Base-by-base conservation (phyloP, 305 asterid genomes). In the Euphrasia arctica region DNA sequence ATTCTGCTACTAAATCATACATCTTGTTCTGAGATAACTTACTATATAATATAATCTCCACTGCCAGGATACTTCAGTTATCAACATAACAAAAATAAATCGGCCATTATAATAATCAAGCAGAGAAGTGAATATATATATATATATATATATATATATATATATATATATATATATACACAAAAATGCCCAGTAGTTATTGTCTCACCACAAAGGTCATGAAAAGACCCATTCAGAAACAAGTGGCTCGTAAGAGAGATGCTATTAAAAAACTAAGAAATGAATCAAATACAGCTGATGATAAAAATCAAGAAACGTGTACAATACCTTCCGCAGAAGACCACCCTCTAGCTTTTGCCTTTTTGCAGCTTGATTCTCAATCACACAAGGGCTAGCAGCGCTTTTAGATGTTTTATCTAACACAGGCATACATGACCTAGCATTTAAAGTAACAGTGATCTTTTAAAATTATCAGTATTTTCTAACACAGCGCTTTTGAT, bases 291-390 rank as follows among this genome's bases (percentile, higher is more conserved):
- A 34, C n/a, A 49, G 25, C 15, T 36, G 5, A 58, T 29, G 27
- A 27, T 27, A 58, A 54, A 32, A 5, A 25, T n/a, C 58, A 49
- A 64, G 9, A 64, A 29, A 42, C 54, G 39, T 18, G 62, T 42
- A 36, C 0, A 36, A 43, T 39, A 93, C 99, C 97, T 93, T 93
- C 70, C 74, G 69, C 60, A 78, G 78, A 72, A 80, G 95, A 77
- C 99, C 99, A 63, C 92, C 87, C 49, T 88, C 99, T 65, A 93
- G 97, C 81, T 93, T 93, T 76, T 90, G 97, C 62, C 99, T 88
- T 83, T 93, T 93, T 54, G 95, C 82, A 74, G 97, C 93, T 81
- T 93, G 99, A 79, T 80, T 85, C 69, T 93, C 99, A 49, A 76
- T 47, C 55, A 67, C 79, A 76, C 74, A 63, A 59, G 73, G 65